A percentile compares a stretch with the other conserved stretches of the same genome.
phyloP scores from a whole-genome alignment of 148 eudicot genomes.

The Gaultheria prostrata region DNA sequence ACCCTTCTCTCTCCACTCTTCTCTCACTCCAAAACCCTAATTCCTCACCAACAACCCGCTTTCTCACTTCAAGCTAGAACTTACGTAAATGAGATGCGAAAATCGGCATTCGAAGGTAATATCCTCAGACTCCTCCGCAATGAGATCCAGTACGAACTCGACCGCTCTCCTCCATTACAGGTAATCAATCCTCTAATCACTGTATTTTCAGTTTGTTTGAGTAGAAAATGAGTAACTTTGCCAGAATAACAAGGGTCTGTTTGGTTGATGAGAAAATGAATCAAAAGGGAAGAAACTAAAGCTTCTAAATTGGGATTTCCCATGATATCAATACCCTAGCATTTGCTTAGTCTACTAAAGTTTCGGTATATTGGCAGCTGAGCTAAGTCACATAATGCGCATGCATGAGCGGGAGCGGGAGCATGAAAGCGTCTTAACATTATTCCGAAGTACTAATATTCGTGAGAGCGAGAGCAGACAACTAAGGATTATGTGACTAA shows the following conservation, averaged over 20 bases:
- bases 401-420: background rate
- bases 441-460: background rate
- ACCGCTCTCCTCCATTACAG: slow-evolving; percentile 47
- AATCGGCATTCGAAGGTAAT: slow-evolving; percentile 56
- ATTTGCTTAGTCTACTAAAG: background rate
- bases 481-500: background rate
- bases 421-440: background rate
- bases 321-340: background rate
- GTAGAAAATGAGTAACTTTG: background rate
- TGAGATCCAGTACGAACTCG: slow-evolving; percentile 76
- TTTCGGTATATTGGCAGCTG: background rate
- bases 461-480: background rate
- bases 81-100: slow-evolving; percentile 51
- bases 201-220: background rate
- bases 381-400: background rate
- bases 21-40: slow-evolving; percentile 1
- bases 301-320: background rate
- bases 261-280: background rate
- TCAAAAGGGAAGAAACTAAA: background rate
- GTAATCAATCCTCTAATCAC: slow-evolving; percentile 24
- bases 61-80: slow-evolving; percentile 21
- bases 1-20: slow-evolving; percentile 22
- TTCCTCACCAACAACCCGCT: slow-evolving; percentile 16
- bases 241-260: background rate
- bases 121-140: slow-evolving; percentile 66